Base-by-base conservation (phyloP, 306 rosid species). In the Prunus fruticosa region DNA sequence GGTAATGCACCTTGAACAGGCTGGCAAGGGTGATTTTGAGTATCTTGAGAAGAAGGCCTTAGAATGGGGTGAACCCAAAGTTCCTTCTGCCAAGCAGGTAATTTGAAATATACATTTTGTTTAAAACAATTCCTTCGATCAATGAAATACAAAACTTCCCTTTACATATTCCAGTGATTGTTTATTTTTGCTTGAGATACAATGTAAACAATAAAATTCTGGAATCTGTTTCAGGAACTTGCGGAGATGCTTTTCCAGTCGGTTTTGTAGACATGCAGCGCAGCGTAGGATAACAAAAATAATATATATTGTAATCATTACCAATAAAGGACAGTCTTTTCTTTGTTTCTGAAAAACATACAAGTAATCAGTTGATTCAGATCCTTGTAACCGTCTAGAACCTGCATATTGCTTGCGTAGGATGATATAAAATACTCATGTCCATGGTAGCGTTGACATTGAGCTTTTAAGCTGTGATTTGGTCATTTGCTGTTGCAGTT, bases 31-130 rank as follows among this genome's bases (percentile, higher is more conserved):
- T 34, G 97, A 95, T 89, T 95, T 95, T 77, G 97, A 95, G 43
- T 53, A 77, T 77, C 97, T 95, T 54, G 99, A 89, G 92, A 92
- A 88, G 86, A 89, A 89, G 82, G 91, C 78, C 80, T 81, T 84
- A 80, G 96, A 89, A 86, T 88, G 93, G 97, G 97, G 96, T 79
- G 99, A 92, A 73, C 97, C 90, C 3, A 87, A 82, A 78, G 97
- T 95, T 83, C 84, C 97, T 83, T 95, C 97, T 45, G 97, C 91
- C 6, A 95, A 95, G 81, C 99, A 92, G 99, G 99, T 95, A 89
- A 77, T 70, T 19, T 18, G 25, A 38, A 71, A 53, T 23, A 45
- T 47, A 2, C n/a, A 30, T 41, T 28, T 15, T 23, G 16, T 23
- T 58, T 11, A 3, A 25, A 58, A 28, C 28, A 18, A 27, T 25